Conservation (phyloP, 108 stramenopile species). For the Nitzschia inconspicua region DNA sequence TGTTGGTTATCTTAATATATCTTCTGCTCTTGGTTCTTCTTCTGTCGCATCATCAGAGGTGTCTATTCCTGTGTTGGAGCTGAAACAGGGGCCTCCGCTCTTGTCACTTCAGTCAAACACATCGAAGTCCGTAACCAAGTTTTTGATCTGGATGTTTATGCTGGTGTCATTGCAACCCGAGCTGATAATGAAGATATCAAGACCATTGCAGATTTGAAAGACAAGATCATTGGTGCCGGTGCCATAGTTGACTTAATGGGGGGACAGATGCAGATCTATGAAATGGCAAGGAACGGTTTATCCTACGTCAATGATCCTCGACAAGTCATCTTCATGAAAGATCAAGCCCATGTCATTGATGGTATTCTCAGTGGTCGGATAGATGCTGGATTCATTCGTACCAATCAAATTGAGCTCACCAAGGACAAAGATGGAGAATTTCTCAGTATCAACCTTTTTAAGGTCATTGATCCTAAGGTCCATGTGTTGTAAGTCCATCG, state of each 20-base stretch:
- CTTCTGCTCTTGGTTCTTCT: too few species aligned
- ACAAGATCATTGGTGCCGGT: slow-evolving; percentile 7
- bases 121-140: neutral
- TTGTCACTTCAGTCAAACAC: neutral
- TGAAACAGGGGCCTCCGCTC: slow-evolving; percentile 4
- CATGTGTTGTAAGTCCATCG: neutral
- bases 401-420: slow-evolving; percentile 25
- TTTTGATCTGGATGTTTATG: slow-evolving; percentile 11
- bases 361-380: slow-evolving; percentile 28
- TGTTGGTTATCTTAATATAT: slow-evolving; percentile 26
- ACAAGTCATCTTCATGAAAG: slow-evolving; percentile 8
- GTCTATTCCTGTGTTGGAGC: slow-evolving; percentile 12
- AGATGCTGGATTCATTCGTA: slow-evolving; percentile 18
- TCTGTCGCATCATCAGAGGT: too few species aligned
- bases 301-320: slow-evolving; percentile 1
- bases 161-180: slow-evolving; percentile 6
- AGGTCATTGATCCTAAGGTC: slow-evolving; percentile 15
- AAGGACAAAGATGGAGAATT: slow-evolving; percentile 8
- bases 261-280: slow-evolving; percentile 3
- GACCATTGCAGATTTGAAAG: neutral
- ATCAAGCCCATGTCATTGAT: slow-evolving; percentile 22
- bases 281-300: neutral
- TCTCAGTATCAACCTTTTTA: neutral
- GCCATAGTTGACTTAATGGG: neutral
- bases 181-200: neutral